Conservation (phyloP, 768 basidiomycete genomes). For the Boletus huronensis region DNA sequence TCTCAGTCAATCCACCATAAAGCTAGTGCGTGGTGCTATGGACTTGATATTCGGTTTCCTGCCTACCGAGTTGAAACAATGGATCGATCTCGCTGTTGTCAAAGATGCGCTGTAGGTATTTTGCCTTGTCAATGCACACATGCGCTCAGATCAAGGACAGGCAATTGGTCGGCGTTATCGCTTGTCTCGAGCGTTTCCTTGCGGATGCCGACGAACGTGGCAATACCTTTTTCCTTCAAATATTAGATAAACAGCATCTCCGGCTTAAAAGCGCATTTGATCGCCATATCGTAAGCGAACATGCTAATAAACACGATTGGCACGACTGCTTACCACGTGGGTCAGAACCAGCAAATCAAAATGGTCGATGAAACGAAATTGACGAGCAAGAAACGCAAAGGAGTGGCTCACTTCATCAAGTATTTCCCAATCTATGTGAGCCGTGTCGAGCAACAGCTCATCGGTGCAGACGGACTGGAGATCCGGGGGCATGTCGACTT, state of each 20-base stretch:
- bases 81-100: slow-evolving; percentile 76
- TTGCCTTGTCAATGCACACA: neutral
- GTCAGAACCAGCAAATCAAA: slow-evolving; percentile 81
- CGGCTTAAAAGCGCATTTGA: slow-evolving; percentile 75
- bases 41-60: slow-evolving; percentile 96
- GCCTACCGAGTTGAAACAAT: slow-evolving; percentile 73
- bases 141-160: slow-evolving; percentile 39
- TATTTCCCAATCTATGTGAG: slow-evolving; percentile 88
- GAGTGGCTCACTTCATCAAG: slow-evolving; percentile 88
- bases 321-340: neutral
- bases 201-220: slow-evolving; percentile 76
- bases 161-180: slow-evolving; percentile 81
- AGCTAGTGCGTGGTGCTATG: slow-evolving; percentile 85
- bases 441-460: slow-evolving; percentile 80
- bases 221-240: slow-evolving; percentile 66
- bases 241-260: slow-evolving; percentile 80
- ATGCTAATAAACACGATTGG: neutral
- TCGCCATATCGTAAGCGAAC: slow-evolving; percentile 58
- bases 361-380: slow-evolving; percentile 88
- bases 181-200: slow-evolving; percentile 71
- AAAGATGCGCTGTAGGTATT: slow-evolving; percentile 66
- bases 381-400: slow-evolving; percentile 88
- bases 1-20: slow-evolving; percentile 64
- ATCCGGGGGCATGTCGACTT: slow-evolving; percentile 73
- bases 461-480: slow-evolving; percentile 71